Conservation (phyloP, 805 yeast species). For the Candida ulmi region DNA sequence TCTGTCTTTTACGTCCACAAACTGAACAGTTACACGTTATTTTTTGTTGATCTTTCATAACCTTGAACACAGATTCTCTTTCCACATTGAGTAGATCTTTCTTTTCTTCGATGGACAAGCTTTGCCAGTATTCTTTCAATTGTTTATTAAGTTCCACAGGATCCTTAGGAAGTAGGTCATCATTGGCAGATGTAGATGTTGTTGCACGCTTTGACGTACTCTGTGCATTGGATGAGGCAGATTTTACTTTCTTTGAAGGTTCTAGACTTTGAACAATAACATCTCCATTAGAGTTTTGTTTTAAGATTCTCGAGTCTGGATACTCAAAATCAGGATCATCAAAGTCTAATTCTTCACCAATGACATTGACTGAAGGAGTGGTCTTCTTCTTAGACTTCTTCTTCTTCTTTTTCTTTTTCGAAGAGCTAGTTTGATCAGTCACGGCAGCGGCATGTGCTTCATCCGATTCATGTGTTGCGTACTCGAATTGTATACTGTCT, state of each 20-base stretch:
- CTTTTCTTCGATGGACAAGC: conserved; percentile 55
- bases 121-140: conserved; percentile 51
- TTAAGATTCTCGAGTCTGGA: conserved; percentile 67
- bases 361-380: conserved; percentile 8
- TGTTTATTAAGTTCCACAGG: conserved; percentile 16
- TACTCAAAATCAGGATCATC: conserved; percentile 57
- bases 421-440: conserved; percentile 6
- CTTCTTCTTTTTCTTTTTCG: conserved; percentile 30
- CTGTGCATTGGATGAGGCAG: background rate
- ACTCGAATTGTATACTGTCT: conserved; percentile 27
- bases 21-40: conserved; percentile 63
- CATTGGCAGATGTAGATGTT: conserved; percentile 20
- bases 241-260: conserved; percentile 12
- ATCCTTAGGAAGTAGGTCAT: conserved; percentile 11
- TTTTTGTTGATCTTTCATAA: conserved; percentile 55
- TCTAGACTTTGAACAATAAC: conserved; percentile 54
- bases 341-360: conserved; percentile 35
- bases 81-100: conserved; percentile 58
- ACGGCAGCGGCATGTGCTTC: conserved; percentile 2
- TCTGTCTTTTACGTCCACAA: conserved; percentile 69
- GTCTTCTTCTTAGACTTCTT: conserved; percentile 15
- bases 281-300: conserved; percentile 69
- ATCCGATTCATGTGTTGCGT: conserved; percentile 5
- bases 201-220: conserved; percentile 21
- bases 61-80: conserved; percentile 60